Evolutionary conservation across 352 stramenopile genomes (phyloP).

Genomic region (Pythium rhizo-oryzae): DNA sequence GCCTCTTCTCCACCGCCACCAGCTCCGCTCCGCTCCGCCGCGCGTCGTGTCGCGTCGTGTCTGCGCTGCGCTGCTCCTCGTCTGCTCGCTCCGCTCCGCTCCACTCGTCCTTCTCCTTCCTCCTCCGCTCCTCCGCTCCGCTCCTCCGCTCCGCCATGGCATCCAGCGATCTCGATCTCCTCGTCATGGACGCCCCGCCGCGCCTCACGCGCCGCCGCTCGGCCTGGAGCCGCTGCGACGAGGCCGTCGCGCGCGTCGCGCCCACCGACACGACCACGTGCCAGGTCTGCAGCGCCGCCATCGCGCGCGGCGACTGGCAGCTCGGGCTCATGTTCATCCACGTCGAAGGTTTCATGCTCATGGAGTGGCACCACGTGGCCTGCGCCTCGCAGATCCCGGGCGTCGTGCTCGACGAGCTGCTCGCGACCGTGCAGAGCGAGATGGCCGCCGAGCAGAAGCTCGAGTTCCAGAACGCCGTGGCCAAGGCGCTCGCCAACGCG

Average conservation of each 20-base stretch:
- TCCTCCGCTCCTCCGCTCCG: constrained; percentile 4
- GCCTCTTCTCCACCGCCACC: constrained; percentile 21
- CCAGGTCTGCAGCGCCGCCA: constrained; percentile 67
- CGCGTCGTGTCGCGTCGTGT: background rate
- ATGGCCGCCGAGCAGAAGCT: constrained; percentile 59
- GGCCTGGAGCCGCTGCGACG: constrained; percentile 80
- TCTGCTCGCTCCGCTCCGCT: constrained; percentile 2
- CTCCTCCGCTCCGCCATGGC: constrained; percentile 14
- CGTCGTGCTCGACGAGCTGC: constrained; percentile 48
- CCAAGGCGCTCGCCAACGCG: constrained; percentile 21
- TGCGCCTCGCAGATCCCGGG: constrained; percentile 60
- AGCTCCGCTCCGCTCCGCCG: background rate
- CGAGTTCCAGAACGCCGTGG: constrained; percentile 42
- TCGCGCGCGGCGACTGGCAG: constrained; percentile 68
- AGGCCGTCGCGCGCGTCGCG: constrained; percentile 74
- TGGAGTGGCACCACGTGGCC: constrained; percentile 83
- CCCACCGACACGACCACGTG: constrained; percentile 78
- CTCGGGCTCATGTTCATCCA: constrained; percentile 87
- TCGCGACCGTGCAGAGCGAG: constrained; percentile 64
- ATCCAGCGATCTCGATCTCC: constrained; percentile 19
- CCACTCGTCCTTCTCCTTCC: constrained; percentile 2
- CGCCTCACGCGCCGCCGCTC: constrained; percentile 48
- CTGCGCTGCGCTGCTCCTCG: constrained; percentile 1
- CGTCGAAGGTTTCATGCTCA: constrained; percentile 87
- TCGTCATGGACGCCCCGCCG: constrained; percentile 52